A percentile compares a stretch with the other conserved stretches of the same genome.
phyloP scores from a whole-genome alignment of 2,329 filamentous ascomycete genomes.

The Hypoxylon sp. region DNA sequence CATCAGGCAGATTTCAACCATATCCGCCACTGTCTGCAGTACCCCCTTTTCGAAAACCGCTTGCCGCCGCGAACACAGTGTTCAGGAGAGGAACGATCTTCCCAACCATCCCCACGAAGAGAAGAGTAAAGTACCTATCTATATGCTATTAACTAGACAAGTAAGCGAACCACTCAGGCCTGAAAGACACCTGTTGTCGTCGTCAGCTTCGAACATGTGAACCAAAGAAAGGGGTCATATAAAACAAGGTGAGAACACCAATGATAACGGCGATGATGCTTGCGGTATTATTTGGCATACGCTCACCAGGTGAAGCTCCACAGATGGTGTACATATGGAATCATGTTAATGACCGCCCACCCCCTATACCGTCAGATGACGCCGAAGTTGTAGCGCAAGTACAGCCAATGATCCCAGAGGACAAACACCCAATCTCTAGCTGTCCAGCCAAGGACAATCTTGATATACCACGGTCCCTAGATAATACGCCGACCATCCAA shows the following conservation, averaged over 20 bases:
- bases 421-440: constrained; percentile 12
- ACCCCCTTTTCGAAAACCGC: constrained; percentile 3
- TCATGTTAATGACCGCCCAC: constrained; percentile 15
- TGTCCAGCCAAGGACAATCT: constrained; percentile 10
- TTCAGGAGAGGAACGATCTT: background rate
- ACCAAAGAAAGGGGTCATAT: constrained; percentile 10
- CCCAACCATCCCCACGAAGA: background rate
- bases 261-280: constrained; percentile 4
- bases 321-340: constrained; percentile 6
- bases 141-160: background rate
- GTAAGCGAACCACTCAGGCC: background rate
- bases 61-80: background rate
- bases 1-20: constrained; percentile 10
- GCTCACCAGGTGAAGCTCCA: constrained; percentile 3
- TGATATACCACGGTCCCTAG: constrained; percentile 3
- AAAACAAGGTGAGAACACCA: constrained; percentile 13
- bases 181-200: background rate
- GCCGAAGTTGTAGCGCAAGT: constrained; percentile 18
- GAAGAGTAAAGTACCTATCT: background rate
- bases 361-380: constrained; percentile 35
- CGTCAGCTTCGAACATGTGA: constrained; percentile 18
- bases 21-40: background rate
- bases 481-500: constrained; percentile 18
- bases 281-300: constrained; percentile 9
- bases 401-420: constrained; percentile 22